phyloP scores from a whole-genome alignment of 2,329 filamentous ascomycete species.

The Aspergillus brunneoviolaceus region DNA sequence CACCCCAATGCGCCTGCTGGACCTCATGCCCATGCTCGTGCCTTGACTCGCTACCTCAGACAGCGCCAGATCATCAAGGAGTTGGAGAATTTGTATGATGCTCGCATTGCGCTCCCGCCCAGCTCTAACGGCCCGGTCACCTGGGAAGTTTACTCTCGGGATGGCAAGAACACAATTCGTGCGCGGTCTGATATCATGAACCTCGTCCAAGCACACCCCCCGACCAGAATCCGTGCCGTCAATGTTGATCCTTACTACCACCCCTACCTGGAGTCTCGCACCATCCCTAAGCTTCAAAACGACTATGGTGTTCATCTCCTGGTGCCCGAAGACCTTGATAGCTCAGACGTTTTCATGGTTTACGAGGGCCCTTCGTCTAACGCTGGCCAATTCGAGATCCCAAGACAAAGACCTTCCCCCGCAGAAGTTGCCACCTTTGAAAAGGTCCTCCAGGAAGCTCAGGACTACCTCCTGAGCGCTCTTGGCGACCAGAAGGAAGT shows the following conservation, averaged over 20 bases:
- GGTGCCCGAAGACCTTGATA: conserved; percentile 47
- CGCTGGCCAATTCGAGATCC: conserved; percentile 53
- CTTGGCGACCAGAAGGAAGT: conserved; percentile 58
- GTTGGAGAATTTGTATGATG: conserved; percentile 74
- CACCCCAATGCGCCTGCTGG: conserved; percentile 72
- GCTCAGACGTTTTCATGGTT: conserved; percentile 49
- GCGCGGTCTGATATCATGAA: conserved; percentile 52
- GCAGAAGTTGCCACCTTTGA: conserved; percentile 58
- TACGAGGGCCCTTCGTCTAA: conserved; percentile 49
- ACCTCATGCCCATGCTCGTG: conserved; percentile 74
- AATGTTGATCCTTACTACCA: conserved; percentile 52
- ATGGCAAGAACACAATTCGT: conserved; percentile 70
- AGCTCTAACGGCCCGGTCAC: conserved; percentile 65
- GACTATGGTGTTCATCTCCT: conserved; percentile 51
- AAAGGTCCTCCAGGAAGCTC: conserved; percentile 58
- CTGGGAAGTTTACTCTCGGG: conserved; percentile 86
- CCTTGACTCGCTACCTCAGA: conserved; percentile 83
- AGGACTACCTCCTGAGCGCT: conserved; percentile 55
- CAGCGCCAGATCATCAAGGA: conserved; percentile 78
- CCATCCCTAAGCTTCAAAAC: conserved; percentile 39
- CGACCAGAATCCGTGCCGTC: conserved; percentile 46
- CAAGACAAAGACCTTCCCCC: conserved; percentile 55
- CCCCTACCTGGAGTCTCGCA: conserved; percentile 44
- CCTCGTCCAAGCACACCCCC: conserved; percentile 50
- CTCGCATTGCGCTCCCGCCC: conserved; percentile 81